Evolutionary conservation across 768 basidiomycete species (phyloP).

Genomic region (Pleurotus giganteus): DNA sequence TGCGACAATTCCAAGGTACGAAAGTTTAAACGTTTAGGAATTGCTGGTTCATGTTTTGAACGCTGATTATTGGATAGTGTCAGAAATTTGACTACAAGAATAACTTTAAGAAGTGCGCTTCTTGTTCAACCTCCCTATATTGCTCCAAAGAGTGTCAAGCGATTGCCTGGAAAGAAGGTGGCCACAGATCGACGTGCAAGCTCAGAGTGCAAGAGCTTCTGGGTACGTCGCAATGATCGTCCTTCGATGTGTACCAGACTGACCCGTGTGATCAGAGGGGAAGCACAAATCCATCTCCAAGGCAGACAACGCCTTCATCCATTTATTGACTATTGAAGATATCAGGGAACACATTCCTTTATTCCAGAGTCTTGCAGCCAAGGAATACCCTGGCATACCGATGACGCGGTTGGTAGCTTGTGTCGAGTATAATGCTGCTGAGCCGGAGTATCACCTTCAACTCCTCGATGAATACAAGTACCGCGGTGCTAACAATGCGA

Average conservation of each 20-base stretch:
- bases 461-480: slow-evolving; percentile 25
- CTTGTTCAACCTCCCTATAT: slow-evolving; percentile 33
- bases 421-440: slow-evolving; percentile 32
- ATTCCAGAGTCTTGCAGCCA: slow-evolving; percentile 23
- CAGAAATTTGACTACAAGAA: slow-evolving; percentile 32
- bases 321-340: slow-evolving; percentile 30
- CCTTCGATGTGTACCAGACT: background rate
- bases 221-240: slow-evolving; percentile 22
- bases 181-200: slow-evolving; percentile 34
- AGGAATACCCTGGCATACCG: slow-evolving; percentile 21
- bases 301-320: slow-evolving; percentile 30
- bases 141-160: slow-evolving; percentile 39
- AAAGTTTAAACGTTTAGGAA: too few relatives aligned
- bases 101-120: slow-evolving; percentile 31
- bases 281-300: slow-evolving; percentile 30
- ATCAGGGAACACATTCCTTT: slow-evolving; percentile 24
- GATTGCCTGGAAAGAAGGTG: slow-evolving; percentile 33
- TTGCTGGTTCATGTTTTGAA: too few relatives aligned
- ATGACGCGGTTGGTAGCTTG: slow-evolving; percentile 25
- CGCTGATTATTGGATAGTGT: too few relatives aligned
- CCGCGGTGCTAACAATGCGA: slow-evolving; percentile 23
- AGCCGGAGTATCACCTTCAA: slow-evolving; percentile 23
- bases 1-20: slow-evolving; percentile 36
- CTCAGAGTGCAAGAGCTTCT: slow-evolving; percentile 34
- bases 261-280: slow-evolving; percentile 22